Base-by-base conservation (phyloP, 768 basidiomycete genomes). In the Royoungia palumana region DNA sequence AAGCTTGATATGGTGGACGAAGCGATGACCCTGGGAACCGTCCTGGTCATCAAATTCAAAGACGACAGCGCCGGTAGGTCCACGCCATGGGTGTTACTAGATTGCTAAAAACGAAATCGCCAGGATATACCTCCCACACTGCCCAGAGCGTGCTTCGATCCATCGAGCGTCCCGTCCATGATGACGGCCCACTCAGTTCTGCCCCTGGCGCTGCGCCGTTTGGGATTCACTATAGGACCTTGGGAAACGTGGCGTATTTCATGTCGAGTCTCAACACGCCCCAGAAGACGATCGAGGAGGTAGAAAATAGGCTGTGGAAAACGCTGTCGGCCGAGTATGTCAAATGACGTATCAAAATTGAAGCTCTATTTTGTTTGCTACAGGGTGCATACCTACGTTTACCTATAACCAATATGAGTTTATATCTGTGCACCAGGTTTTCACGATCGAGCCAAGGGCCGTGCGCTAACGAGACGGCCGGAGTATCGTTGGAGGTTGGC, bases 161-260 rank as follows among this genome's bases (percentile, higher is more conserved):
- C 1, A 70, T 95, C 12, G 75, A 72, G 38, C 50, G 53, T n/a
- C 53, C 60, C 5, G 52, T 54, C 2, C 51, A 57, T 21, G 62
- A 63, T 10, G 58, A 62, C 6, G 52, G 52, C 9, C 49, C 41
- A 11, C 44, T 72, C 17, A 72, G 78, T 5, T 51, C 73, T 0
- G 75, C 76, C 1, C 79, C 79, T 9, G 77, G 79, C 2, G 77
- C 81, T 30, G 73, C 72, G 16, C 72, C 80, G 5, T 85, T 85
- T 67, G 76, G 79, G 32, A 78, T 97, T 19, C 88, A 98, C 64
- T 93, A 79, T 55, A 78, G 95, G 49, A 94, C 95, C 0, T 70
- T 98, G 32, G 95, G 95, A 0, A 83, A 94, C 61, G 83, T 93
- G 9, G 87, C 86, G n/a, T 95, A 95, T 65, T 89, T 94, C 63